Conservation (phyloP, 345 rosid species). For the Arabidopsis suecica region DNA sequence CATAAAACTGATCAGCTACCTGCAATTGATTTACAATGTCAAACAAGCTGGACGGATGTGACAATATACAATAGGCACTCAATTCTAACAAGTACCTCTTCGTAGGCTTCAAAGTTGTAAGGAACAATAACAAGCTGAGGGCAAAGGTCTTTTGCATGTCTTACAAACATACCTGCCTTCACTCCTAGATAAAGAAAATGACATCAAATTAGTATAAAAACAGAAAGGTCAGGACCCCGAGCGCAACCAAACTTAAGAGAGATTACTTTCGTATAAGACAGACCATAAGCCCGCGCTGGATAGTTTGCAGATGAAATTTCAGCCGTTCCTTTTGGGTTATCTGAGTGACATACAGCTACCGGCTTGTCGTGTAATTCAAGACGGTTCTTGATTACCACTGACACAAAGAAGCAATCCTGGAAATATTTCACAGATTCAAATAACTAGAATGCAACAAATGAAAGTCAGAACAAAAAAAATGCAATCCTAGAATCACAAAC, state of each 20-base stretch:
- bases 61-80: conserved; percentile 9
- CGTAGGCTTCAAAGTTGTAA: conserved; percentile 89
- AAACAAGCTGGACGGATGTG: conserved; percentile 12
- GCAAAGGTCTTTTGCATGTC: conserved; percentile 88
- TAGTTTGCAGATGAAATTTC: conserved; percentile 98
- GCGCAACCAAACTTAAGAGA: conserved; percentile 31
- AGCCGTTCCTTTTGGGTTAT: conserved; percentile 92
- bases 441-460: conserved; percentile 14
- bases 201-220: conserved; percentile 21
- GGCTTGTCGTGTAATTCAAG: conserved; percentile 78
- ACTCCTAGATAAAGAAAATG: conserved; percentile 56
- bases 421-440: conserved; percentile 40
- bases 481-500: conserved; percentile 22
- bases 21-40: conserved; percentile 48
- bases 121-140: conserved; percentile 85
- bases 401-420: conserved; percentile 96
- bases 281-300: conserved; percentile 90
- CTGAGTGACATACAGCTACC: conserved; percentile 93
- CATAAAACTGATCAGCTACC: conserved; percentile 95
- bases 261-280: conserved; percentile 45
- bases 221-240: conserved; percentile 13
- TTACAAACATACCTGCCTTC: conserved; percentile 92
- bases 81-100: conserved; percentile 60
- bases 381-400: conserved; percentile 80
- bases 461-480: conserved; percentile 2